Evolutionary conservation across 2,329 filamentous ascomycete genomes (phyloP).

Genomic region (Botrytis elliptica): DNA sequence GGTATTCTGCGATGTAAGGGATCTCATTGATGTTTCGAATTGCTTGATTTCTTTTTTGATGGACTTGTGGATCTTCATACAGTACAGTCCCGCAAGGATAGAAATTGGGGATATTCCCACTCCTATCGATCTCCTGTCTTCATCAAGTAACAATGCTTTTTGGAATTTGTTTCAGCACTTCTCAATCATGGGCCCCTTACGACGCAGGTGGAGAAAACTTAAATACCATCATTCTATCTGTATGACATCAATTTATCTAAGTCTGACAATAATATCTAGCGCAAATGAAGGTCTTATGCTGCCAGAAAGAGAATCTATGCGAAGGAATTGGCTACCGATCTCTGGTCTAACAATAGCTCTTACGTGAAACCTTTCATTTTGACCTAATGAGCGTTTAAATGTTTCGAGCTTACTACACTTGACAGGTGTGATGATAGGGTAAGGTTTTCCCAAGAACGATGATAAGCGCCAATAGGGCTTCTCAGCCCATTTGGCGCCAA

Average conservation of each 20-base stretch:
- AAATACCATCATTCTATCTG: conserved; percentile 3
- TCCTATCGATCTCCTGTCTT: neutral
- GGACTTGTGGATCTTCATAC: neutral
- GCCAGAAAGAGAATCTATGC: neutral
- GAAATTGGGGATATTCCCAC: neutral
- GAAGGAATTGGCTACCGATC: neutral
- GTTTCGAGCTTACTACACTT: neutral
- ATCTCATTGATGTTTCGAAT: neutral
- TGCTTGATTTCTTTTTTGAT: conserved; percentile 1
- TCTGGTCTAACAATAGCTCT: neutral
- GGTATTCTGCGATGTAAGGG: neutral
- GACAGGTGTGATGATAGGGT: neutral
- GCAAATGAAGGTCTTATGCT: conserved; percentile 1
- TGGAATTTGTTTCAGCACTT: neutral
- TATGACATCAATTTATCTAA: neutral
- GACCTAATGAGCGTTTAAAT: neutral
- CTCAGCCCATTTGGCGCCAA: neutral
- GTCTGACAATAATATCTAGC: neutral
- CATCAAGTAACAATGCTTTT: neutral
- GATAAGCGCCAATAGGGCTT: neutral
- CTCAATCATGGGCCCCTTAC: neutral
- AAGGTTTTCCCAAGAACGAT: neutral
- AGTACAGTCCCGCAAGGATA: neutral
- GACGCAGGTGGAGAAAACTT: neutral
- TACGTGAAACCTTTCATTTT: neutral